Base-by-base conservation (phyloP, 768 basidiomycete genomes). In the Hemileccinum rubropunctum region DNA sequence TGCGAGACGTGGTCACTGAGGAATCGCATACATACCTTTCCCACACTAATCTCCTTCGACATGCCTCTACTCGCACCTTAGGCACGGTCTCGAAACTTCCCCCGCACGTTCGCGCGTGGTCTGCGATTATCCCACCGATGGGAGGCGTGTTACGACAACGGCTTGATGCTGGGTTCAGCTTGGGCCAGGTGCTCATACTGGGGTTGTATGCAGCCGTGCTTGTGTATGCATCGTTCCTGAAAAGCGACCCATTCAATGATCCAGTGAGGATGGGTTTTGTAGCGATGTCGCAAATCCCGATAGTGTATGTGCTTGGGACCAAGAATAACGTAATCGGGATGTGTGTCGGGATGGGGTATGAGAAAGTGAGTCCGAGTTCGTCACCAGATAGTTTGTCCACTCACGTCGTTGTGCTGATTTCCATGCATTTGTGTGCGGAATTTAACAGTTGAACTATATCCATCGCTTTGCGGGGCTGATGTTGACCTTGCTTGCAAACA, bases 391-490 rank as follows among this genome's bases (percentile, higher is more conserved):
- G 9, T 28, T 32, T n/a, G n/a, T 36, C 21, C 33, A 32, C 20
- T 13, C 12, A 17, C 6, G 13, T 20, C n/a, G 11, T 42, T n/a
- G 35, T 41, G 32, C 33, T 42, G 32, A 50, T 43, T 12, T 18
- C 28, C 27, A 30, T 30, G 3, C n/a, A 17, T 35, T 18, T 34
- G 3, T n/a, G 23, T 39, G 15, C 10, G 37, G 7, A 36, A 45
- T 32, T 27, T 40, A 51, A 52, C 53, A 81, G 73, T 60, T 79
- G 49, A 81, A 81, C 61, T 79, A 69, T 60, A 60, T 83, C 21
- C 82, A 83, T 59, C 78, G 80, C n/a, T 77, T 75, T 60, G 65
- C 71, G 1, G 82, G 82, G 13, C 51, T 68, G 5, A 50, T 77
- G 48, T 42, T 77, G 23, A 68, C 74, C 18, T 23, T 78, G 20